Conservation (phyloP, 179 eudicot genomes). For the Heliamphora pulchella region DNA sequence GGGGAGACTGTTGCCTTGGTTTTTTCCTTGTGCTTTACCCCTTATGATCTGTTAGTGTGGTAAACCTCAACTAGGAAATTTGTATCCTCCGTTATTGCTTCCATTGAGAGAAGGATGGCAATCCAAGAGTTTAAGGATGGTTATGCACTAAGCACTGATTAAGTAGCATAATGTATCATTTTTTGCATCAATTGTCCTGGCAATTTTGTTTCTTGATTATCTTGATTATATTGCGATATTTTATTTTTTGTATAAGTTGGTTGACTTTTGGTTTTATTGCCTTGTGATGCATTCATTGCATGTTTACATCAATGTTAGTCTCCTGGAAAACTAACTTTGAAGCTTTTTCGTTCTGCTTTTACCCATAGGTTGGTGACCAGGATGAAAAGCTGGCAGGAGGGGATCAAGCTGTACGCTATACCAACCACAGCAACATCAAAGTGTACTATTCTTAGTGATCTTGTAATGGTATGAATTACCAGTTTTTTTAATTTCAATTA, state of each 20-base stretch:
- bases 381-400: conserved; percentile 91
- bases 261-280: neutral
- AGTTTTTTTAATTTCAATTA: conserved; percentile 3
- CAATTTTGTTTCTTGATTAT: neutral
- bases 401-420: conserved; percentile 75
- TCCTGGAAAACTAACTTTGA: neutral
- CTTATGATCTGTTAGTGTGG: neutral
- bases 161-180: neutral
- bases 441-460: conserved; percentile 76
- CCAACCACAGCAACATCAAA: conserved; percentile 59
- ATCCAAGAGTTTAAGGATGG: neutral
- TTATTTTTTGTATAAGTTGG: neutral
- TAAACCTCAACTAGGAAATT: neutral
- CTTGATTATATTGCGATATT: neutral
- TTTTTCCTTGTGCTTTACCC: neutral
- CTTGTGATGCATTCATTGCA: neutral
- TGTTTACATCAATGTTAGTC: conserved; percentile 9
- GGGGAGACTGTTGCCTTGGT: neutral
- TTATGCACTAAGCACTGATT: neutral
- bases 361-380: conserved; percentile 71
- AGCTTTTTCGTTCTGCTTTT: conserved; percentile 11
- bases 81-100: neutral
- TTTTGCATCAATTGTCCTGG: neutral
- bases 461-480: conserved; percentile 56
- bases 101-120: neutral